Conservation (phyloP, 176 grass and related monocot genomes). For the Poa annua region DNA sequence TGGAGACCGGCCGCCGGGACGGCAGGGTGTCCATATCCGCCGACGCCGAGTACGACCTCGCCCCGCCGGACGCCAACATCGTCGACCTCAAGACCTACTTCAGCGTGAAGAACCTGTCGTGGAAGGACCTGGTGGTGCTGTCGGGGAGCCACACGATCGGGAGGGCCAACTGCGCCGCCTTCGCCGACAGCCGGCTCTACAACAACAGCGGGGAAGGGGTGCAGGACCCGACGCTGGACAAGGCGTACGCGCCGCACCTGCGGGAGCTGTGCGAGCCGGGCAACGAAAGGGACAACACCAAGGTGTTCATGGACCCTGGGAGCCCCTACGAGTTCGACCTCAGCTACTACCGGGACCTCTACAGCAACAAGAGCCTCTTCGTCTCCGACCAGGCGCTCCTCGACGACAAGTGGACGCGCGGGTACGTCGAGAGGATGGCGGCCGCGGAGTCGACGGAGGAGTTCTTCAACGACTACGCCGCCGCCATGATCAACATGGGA, state of each 20-base stretch:
- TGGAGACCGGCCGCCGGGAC: constrained; percentile 63
- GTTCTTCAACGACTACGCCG: constrained; percentile 53
- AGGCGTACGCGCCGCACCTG: constrained; percentile 47
- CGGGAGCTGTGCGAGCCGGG: constrained; percentile 42
- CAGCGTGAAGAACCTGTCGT: constrained; percentile 54
- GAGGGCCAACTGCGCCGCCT: constrained; percentile 38
- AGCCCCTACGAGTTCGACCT: constrained; percentile 54
- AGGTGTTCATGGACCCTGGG: constrained; percentile 34
- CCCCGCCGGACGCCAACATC: constrained; percentile 43
- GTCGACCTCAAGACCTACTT: constrained; percentile 63
- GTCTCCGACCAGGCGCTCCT: constrained; percentile 57
- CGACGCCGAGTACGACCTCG: constrained; percentile 49
- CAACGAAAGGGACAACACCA: neutral
- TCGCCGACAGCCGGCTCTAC: constrained; percentile 60
- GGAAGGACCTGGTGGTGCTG: constrained; percentile 58
- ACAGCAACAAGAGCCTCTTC: constrained; percentile 42
- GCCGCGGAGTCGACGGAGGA: constrained; percentile 43
- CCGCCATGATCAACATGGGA: constrained; percentile 63
- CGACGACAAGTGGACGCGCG: constrained; percentile 42
- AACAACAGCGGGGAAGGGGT: constrained; percentile 48
- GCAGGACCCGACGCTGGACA: constrained; percentile 60
- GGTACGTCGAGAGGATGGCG: constrained; percentile 59
- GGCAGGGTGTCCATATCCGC: neutral
- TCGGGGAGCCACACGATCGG: constrained; percentile 68
- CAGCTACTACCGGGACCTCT: constrained; percentile 47